Evolutionary conservation across 1,284 basidiomycete species (phyloP).

Genomic region (Sparassis latifolia): DNA sequence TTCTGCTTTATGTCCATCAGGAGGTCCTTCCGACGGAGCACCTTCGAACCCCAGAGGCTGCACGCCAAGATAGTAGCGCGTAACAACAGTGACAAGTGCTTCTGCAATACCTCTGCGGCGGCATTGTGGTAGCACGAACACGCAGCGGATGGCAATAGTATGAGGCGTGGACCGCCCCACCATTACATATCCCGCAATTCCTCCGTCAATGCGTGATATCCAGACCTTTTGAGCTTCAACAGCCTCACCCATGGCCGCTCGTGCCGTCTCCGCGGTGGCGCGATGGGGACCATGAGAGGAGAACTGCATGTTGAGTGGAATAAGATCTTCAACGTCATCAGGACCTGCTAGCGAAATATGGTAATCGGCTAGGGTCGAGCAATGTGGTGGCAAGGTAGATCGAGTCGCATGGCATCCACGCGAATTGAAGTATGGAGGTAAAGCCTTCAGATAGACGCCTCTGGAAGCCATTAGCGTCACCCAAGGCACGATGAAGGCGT

Average conservation of each 20-base stretch:
- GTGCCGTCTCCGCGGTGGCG: constrained; percentile 6
- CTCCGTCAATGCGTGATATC: constrained; percentile 10
- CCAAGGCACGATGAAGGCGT: constrained; percentile 15
- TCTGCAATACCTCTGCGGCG: constrained; percentile 19
- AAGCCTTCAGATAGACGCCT: constrained; percentile 6
- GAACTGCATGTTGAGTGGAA: constrained; percentile 15
- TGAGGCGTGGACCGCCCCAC: constrained; percentile 13
- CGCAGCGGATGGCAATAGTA: constrained; percentile 19
- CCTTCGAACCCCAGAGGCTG: constrained; percentile 11
- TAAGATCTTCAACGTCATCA: constrained; percentile 12
- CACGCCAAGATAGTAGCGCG: constrained; percentile 15
- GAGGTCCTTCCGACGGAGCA: constrained; percentile 4
- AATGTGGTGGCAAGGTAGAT: constrained; percentile 9
- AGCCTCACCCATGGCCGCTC: constrained; percentile 1
- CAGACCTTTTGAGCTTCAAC: constrained; percentile 9
- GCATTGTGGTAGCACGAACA: constrained; percentile 14
- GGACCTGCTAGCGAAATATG: constrained; percentile 5
- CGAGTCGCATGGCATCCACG: constrained; percentile 15
- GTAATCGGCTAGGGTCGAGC: background rate
- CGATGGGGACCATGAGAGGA: background rate
- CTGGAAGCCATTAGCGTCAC: constrained; percentile 1
- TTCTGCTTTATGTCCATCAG: constrained; percentile 7
- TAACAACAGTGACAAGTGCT: constrained; percentile 14
- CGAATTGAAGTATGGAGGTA: constrained; percentile 6
- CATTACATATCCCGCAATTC: constrained; percentile 11